Percentiles rank a stretch among this genome's conserved stretches.
phyloP scores from a whole-genome alignment of 805 yeast genomes.

The Alloascoidea hylecoeti region DNA sequence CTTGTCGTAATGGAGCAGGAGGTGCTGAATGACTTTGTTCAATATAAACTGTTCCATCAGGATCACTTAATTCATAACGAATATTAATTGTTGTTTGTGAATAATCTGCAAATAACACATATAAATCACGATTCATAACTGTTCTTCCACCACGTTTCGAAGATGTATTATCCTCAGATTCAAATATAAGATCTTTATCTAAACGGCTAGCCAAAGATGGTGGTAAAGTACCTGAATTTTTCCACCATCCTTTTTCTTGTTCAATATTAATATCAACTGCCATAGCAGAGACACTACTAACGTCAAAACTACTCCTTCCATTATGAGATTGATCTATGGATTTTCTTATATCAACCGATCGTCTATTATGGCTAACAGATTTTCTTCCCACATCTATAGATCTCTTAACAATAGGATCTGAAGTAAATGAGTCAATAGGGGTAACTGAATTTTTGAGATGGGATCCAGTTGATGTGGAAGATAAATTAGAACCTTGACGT shows the following conservation, averaged over 20 bases:
- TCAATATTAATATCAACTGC: conserved; percentile 20
- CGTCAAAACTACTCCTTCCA: conserved; percentile 1
- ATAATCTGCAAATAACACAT: conserved; percentile 59
- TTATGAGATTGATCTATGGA: conserved; percentile 5
- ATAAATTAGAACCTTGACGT: no score
- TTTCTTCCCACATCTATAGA: no score
- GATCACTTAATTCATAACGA: conserved; percentile 38
- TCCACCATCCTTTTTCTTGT: conserved; percentile 52
- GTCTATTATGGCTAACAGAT: conserved; percentile 3
- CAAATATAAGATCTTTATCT: conserved; percentile 40
- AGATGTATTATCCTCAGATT: conserved; percentile 44
- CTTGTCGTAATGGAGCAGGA: conserved; percentile 31
- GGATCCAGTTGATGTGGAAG: no score
- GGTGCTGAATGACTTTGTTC: conserved; percentile 21
- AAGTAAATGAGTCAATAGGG: no score
- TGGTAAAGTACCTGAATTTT: conserved; percentile 38
- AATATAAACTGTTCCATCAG: conserved; percentile 29
- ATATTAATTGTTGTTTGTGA: conserved; percentile 51
- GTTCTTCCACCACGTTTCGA: conserved; percentile 41
- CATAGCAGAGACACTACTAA: conserved; percentile 6
- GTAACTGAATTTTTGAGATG: no score
- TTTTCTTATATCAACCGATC: conserved; percentile 10
- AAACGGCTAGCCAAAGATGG: conserved; percentile 25
- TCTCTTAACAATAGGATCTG: no score
- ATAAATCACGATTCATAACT: conserved; percentile 43